These are phyloP conservation scores for Fusarium luffae DNA, from an alignment of 2,329 filamentous ascomycete species.

Conservation along the genomic window DNA sequence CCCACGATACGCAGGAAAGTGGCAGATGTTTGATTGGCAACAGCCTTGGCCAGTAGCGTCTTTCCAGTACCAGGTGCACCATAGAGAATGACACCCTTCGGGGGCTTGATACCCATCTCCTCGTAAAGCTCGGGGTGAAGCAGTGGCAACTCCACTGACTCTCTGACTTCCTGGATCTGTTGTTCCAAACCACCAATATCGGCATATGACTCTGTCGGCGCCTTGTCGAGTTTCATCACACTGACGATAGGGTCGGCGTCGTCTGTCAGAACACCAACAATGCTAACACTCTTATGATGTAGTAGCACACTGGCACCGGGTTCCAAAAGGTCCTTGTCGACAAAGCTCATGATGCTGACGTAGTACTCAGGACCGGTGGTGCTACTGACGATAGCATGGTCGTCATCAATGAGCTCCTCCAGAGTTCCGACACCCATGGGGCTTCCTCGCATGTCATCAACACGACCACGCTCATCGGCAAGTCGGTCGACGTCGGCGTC, in stretches of 20 bases:
- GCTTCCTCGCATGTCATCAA: conserved; percentile 98
- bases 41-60: conserved; percentile 93
- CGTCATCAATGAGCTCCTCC: conserved; percentile 98
- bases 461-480: conserved; percentile 92
- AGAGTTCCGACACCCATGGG: conserved; percentile 98
- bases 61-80: conserved; percentile 97
- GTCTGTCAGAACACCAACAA: conserved; percentile 96
- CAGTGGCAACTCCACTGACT: conserved; percentile 94
- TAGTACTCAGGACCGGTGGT: conserved; percentile 99
- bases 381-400: conserved; percentile 97
- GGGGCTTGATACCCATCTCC: conserved; percentile 99
- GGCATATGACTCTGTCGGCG: conserved; percentile 96
- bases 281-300: conserved; percentile 97
- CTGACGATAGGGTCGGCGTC: conserved; percentile 95
- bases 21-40: conserved; percentile 98
- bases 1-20: conserved; percentile 98
- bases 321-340: conserved; percentile 97
- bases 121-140: conserved; percentile 98
- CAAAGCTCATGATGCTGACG: conserved; percentile 99
- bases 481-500: conserved; percentile 83
- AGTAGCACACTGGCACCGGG: conserved; percentile 94
- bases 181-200: conserved; percentile 96
- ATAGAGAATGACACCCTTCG: conserved; percentile 99
- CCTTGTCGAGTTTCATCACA: conserved; percentile 99
- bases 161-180: conserved; percentile 97